Evolutionary conservation across 306 rosid genomes (phyloP), one percentile per base, ranked within the genome.

Genomic region (Dalbergia cochinchinensis): DNA sequence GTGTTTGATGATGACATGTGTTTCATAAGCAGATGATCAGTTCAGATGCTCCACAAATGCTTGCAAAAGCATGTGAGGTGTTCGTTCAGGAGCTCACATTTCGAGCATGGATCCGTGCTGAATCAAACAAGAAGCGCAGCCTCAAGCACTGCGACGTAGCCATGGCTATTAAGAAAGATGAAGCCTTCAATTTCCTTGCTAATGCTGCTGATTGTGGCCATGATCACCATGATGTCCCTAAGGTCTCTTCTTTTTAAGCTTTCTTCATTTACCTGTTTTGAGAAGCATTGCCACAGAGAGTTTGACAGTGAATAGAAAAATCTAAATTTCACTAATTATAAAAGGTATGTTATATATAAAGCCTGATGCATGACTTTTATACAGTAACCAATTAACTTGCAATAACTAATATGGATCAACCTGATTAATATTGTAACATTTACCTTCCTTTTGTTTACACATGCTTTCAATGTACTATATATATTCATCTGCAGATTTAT

Each of bases 1-100:
- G 50, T 35, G 48, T 16, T 9, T 44, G 18, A 67, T 44, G 33
- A 34, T 13, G 5, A 44, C 6, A 7, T 44, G 15, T 61, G 22
- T 39, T 5, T 15, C 7, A 13, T 53, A 45, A 12, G 26, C 77
- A 79, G 83, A 57, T 65, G 86, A 37, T 83, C 5, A 71, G 82
- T 26, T 54, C 68, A 20, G 89, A 86, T 31, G 63, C 83, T 57
- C 83, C 85, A 0, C 12, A 65, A 14, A 3, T 86, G 34, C 57
- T 86, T 4, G 67, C 85, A 1, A 83, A 78, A 78, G 87, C 87
- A 5, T 83, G 86, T 54, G 90, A 83, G 71, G 68, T 83, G 4
- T 83, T 83, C 74, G 73, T 86, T 18, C 69, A 53, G 66, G 89
- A 86, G 74, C 79, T 86, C 12, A 77, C 81, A 7, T 75, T 86